Conservation (phyloP, 306 rosid species). For the Glycine soja region DNA sequence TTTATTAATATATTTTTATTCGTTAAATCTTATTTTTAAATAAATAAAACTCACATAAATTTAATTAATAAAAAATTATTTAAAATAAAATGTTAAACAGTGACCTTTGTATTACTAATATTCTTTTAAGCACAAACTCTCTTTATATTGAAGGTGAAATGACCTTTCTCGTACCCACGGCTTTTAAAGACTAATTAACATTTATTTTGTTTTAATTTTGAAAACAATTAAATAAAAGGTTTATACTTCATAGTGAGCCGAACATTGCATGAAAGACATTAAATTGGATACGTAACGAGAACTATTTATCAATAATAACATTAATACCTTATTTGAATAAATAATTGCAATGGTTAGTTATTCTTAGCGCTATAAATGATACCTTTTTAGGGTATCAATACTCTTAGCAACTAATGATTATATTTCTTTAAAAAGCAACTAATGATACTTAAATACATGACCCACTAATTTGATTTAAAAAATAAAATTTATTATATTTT, state of each 20-base stretch:
- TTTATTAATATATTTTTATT: no score
- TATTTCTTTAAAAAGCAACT: no score
- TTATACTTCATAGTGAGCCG: no score
- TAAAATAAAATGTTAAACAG: no score
- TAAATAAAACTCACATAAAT: no score
- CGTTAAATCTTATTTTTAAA: no score
- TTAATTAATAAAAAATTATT: no score
- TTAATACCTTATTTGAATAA: background rate
- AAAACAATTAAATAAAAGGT: background rate
- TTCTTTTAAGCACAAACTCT: no score
- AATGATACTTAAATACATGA: background rate
- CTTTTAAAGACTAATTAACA: background rate
- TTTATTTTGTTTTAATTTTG: background rate
- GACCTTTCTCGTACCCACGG: no score
- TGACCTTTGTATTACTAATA: no score
- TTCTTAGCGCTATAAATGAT: background rate
- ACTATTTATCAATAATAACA: background rate
- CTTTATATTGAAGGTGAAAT: no score
- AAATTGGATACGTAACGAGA: background rate
- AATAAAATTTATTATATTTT: background rate
- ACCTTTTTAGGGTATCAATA: slow-evolving; percentile 9
- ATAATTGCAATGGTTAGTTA: background rate
- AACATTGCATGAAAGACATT: background rate
- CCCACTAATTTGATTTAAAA: background rate
- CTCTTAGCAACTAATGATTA: background rate